Conservation (phyloP, 2,329 filamentous ascomycete genomes). For the Paramyrothecium sp. region DNA sequence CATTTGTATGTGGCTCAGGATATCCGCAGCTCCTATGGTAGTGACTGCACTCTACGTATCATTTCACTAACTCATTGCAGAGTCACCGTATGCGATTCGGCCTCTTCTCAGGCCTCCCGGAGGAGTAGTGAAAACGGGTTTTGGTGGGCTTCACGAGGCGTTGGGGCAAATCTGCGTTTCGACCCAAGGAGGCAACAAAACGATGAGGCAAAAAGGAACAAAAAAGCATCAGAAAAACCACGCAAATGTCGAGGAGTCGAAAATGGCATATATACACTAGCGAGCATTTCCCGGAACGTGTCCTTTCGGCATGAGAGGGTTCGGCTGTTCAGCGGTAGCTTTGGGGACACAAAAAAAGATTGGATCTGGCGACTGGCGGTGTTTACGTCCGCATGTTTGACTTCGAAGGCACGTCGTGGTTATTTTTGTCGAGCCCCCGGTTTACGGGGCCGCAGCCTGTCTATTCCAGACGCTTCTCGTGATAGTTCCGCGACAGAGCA, state of each 20-base stretch:
- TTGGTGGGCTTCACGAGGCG: neutral
- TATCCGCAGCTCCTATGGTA: neutral
- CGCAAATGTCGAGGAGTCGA: neutral
- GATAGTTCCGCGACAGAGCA: neutral
- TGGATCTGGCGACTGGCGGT: constrained; percentile 24
- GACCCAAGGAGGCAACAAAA: constrained; percentile 1
- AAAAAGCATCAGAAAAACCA: constrained; percentile 5
- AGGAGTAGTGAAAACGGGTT: constrained; percentile 40
- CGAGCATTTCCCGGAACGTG: constrained; percentile 32
- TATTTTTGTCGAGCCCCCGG: neutral
- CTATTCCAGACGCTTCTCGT: neutral
- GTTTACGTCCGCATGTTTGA: constrained; percentile 12
- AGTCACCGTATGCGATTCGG: constrained; percentile 78
- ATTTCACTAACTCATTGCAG: constrained; percentile 41
- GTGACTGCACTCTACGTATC: neutral
- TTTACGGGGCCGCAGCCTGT: neutral
- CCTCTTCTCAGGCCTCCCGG: constrained; percentile 67
- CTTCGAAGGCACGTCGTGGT: neutral
- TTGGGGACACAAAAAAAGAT: constrained; percentile 20
- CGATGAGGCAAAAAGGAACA: constrained; percentile 2
- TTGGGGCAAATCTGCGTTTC: neutral
- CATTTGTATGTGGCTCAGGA: constrained; percentile 67
- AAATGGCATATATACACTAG: constrained; percentile 26
- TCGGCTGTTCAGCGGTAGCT: constrained; percentile 26
- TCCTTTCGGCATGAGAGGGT: constrained; percentile 19